These are phyloP conservation scores for Trichoderma koningii DNA, from an alignment of 2,329 filamentous ascomycete genomes.

Conservation along the genomic window DNA sequence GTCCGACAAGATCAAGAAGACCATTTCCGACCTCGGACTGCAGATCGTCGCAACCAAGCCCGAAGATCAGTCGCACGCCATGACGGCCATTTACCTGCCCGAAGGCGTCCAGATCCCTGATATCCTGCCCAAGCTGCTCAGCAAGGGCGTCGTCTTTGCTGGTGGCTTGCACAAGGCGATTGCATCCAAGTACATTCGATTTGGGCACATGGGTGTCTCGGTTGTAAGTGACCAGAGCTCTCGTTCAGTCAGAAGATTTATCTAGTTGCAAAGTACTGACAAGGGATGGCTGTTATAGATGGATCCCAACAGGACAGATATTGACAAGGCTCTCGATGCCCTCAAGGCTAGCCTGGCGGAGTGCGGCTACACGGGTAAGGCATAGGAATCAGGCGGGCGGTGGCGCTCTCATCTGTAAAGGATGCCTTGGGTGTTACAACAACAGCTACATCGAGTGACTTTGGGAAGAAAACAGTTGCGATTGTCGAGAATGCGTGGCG, in stretches of 20 bases:
- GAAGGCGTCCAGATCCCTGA: constrained; percentile 79
- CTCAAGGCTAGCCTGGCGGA: constrained; percentile 74
- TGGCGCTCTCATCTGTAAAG: constrained; percentile 22
- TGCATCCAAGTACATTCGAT: constrained; percentile 87
- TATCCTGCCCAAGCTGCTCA: constrained; percentile 78
- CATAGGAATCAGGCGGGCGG: constrained; percentile 29
- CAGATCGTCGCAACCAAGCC: constrained; percentile 83
- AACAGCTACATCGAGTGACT: neutral
- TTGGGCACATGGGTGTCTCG: constrained; percentile 97
- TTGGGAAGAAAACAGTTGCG: neutral
- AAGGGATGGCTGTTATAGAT: constrained; percentile 48
- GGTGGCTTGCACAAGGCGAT: constrained; percentile 96
- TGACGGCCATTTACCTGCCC: constrained; percentile 96
- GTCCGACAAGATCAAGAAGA: constrained; percentile 84
- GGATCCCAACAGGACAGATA: constrained; percentile 75
- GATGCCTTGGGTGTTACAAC: neutral
- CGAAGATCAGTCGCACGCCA: constrained; percentile 91
- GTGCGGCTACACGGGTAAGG: constrained; percentile 62
- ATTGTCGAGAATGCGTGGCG: constrained; percentile 3
- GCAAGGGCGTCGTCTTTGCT: constrained; percentile 90
- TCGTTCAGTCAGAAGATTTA: neutral
- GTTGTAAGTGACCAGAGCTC: constrained; percentile 57
- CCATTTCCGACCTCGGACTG: constrained; percentile 76
- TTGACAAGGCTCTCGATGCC: constrained; percentile 80
- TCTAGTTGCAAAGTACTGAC: constrained; percentile 3